These are phyloP conservation scores for Leersia perrieri DNA, from an alignment of 176 grass and related monocot genomes.

Conservation along the genomic window DNA sequence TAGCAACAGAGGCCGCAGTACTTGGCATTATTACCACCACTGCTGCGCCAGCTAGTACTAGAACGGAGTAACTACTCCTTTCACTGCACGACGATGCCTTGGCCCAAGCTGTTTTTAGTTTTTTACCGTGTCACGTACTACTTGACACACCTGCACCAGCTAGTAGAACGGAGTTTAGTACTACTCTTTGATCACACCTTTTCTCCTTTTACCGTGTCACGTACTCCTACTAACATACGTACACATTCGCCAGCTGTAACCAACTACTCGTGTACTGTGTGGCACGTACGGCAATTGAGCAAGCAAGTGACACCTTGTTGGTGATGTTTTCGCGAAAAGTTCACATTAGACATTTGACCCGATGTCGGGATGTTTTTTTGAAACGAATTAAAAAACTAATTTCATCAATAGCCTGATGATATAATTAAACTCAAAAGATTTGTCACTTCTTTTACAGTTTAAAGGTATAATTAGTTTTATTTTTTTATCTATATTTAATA, in stretches of 20 bases:
- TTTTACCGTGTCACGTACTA: slow-evolving; percentile 47
- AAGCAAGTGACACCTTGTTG: too few species aligned
- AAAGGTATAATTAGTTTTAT: too few species aligned
- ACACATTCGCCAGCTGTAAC: slow-evolving; percentile 18
- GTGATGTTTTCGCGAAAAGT: too few species aligned
- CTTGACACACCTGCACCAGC: not conserved
- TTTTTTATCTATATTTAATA: too few species aligned
- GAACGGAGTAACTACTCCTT: accelerated
- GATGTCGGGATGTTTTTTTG: too few species aligned
- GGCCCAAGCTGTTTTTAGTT: not conserved
- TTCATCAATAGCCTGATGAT: too few species aligned
- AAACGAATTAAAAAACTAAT: too few species aligned
- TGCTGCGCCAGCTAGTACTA: too few species aligned
- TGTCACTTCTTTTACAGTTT: too few species aligned
- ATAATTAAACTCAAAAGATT: too few species aligned
- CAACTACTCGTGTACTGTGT: not conserved
- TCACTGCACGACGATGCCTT: not conserved
- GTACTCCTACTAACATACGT: slow-evolving; percentile 18
- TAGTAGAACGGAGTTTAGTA: too few species aligned
- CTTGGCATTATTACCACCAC: not conserved
- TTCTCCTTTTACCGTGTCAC: slow-evolving; percentile 35
- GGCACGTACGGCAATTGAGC: not conserved
- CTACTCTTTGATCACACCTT: not conserved
- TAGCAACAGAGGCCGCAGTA: not conserved
- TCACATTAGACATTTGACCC: too few species aligned